These are phyloP conservation scores for Mrakia frigida DNA, from an alignment of 768 basidiomycete species.

Conservation along the genomic window DNA sequence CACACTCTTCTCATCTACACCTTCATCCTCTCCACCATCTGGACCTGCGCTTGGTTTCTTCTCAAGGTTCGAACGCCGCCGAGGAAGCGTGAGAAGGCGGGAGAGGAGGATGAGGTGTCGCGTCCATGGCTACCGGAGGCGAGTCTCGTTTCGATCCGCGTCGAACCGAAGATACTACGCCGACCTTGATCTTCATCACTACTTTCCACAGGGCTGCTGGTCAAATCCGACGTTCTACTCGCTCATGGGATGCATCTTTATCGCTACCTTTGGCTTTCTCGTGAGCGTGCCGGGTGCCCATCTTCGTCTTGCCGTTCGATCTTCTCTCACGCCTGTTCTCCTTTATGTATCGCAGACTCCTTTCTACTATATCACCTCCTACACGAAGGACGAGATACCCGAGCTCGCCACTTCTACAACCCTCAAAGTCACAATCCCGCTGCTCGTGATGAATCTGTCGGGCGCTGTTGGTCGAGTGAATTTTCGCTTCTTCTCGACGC, in stretches of 20 bases:
- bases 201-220: conserved; percentile 19
- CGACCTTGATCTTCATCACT: no score
- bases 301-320: background rate
- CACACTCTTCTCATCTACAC: conserved; percentile 24
- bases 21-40: conserved; percentile 6
- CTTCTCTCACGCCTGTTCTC: no score
- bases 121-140: conserved; percentile 19
- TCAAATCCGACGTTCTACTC: conserved; percentile 2
- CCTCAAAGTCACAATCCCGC: background rate
- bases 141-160: background rate
- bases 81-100: background rate
- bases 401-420: background rate
- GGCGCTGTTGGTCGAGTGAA: conserved; percentile 17
- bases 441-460: conserved; percentile 10
- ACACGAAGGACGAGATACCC: conserved; percentile 1
- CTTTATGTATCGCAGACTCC: background rate
- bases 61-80: conserved; percentile 4
- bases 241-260: background rate
- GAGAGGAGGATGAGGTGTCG: background rate
- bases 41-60: conserved; percentile 2
- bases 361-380: conserved; percentile 19
- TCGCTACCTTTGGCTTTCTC: conserved; percentile 11
- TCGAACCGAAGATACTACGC: no score
- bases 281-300: background rate
- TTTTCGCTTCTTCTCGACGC: background rate